Evolutionary conservation across 2,329 filamentous ascomycete species (phyloP).

Genomic region (Pseudocercospora vitis): DNA sequence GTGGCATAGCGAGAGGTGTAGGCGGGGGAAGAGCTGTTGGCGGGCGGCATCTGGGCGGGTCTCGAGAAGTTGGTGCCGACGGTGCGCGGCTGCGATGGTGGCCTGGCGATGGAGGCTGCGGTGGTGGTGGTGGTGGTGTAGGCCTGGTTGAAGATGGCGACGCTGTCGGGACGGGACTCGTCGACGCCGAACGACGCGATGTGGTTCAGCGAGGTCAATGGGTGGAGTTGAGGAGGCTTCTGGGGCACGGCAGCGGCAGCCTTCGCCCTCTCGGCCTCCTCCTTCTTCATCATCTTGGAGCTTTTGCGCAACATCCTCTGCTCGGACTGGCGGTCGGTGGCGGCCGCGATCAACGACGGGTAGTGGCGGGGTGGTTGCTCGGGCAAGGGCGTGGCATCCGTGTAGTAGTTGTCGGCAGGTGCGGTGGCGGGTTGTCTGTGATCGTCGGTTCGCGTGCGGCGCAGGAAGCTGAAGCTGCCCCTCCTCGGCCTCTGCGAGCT

Average conservation of each 20-base stretch:
- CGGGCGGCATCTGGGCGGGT: slow-evolving; percentile 28
- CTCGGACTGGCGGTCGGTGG: not conserved
- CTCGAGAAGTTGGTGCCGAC: slow-evolving; percentile 37
- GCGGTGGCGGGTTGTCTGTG: not conserved
- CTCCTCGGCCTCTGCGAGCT: slow-evolving; percentile 8
- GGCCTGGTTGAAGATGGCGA: slow-evolving; percentile 55
- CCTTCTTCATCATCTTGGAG: slow-evolving; percentile 38
- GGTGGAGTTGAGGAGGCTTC: slow-evolving; percentile 60
- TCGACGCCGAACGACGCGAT: slow-evolving; percentile 66
- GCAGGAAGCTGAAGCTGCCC: slow-evolving; percentile 15
- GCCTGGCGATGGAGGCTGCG: slow-evolving; percentile 37
- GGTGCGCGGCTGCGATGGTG: slow-evolving; percentile 48
- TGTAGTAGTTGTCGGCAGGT: not conserved
- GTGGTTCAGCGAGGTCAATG: slow-evolving; percentile 46
- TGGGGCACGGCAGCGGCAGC: slow-evolving; percentile 55
- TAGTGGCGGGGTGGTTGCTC: not conserved
- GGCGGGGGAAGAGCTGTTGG: slow-evolving; percentile 31
- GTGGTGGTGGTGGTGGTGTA: slow-evolving; percentile 38
- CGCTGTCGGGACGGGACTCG: slow-evolving; percentile 60
- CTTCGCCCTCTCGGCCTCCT: slow-evolving; percentile 24
- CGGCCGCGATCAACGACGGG: not conserved
- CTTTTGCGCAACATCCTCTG: slow-evolving; percentile 36
- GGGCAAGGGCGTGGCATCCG: slow-evolving; percentile 6
- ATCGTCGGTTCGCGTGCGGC: slow-evolving; percentile 2
- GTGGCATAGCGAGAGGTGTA: slow-evolving; percentile 30